Evolutionary conservation across 1,139 yeast species (phyloP).

Genomic region (Pichia sp.): DNA sequence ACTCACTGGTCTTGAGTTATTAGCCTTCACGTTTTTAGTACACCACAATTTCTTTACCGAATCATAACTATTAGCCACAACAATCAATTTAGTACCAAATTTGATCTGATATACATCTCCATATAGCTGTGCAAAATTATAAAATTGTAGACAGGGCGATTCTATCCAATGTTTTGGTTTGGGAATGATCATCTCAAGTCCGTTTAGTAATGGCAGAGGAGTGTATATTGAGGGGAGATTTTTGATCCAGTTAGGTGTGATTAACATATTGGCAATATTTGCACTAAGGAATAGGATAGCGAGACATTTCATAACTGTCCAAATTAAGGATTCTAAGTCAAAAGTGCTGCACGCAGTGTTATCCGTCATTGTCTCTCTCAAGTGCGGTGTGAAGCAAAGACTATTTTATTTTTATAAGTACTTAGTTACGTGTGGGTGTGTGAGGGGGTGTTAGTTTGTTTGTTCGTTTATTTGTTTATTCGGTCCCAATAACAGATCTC

Average conservation of each 20-base stretch:
- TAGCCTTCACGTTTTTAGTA: constrained; percentile 40
- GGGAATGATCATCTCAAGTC: constrained; percentile 20
- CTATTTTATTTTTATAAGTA: too few relatives aligned
- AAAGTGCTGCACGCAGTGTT: too few relatives aligned
- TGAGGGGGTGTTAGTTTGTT: too few relatives aligned
- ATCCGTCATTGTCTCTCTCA: too few relatives aligned
- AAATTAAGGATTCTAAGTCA: too few relatives aligned
- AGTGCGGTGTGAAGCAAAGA: too few relatives aligned
- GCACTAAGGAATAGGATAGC: background rate
- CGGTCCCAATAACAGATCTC: too few relatives aligned
- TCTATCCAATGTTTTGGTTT: constrained; percentile 13
- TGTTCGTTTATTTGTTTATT: too few relatives aligned
- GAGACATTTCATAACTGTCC: background rate
- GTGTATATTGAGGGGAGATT: constrained; percentile 17
- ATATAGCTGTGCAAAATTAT: constrained; percentile 39
- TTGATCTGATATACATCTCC: constrained; percentile 55
- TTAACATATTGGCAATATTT: background rate
- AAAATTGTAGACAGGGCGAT: constrained; percentile 43
- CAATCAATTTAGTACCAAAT: constrained; percentile 47
- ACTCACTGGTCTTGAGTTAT: constrained; percentile 59
- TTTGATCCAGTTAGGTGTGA: constrained; percentile 17
- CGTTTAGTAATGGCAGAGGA: constrained; percentile 22
- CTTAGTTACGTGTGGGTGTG: too few relatives aligned
- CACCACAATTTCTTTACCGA: constrained; percentile 50
- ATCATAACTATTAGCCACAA: constrained; percentile 59